Conservation (phyloP, 805 yeast genomes). For the Scheffersomyces coipomensis region DNA sequence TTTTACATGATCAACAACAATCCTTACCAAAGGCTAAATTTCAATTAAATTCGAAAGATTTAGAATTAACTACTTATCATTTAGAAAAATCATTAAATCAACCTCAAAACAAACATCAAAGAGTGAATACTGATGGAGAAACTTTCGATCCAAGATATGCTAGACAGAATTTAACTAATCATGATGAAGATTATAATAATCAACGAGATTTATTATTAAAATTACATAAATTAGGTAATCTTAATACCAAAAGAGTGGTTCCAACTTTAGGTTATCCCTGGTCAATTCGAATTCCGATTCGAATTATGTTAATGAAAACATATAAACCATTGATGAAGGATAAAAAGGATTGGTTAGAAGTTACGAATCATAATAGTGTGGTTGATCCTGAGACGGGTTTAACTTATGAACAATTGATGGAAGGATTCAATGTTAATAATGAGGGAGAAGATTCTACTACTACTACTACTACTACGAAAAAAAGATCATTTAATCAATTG, state of each 20-base stretch:
- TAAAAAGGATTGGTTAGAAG: background rate
- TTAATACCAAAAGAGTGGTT: conserved; percentile 17
- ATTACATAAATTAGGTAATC: conserved; percentile 8
- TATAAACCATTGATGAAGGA: conserved; percentile 21
- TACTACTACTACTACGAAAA: background rate
- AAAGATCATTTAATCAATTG: background rate
- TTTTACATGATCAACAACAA: conserved; percentile 10
- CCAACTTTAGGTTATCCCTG: conserved; percentile 36
- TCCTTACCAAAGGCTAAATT: background rate
- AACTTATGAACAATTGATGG: conserved; percentile 9
- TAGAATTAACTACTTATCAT: conserved; percentile 4
- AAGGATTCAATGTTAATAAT: conserved; percentile 10
- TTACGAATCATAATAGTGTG: background rate
- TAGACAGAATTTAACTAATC: background rate
- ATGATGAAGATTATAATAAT: background rate
- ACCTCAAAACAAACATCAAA: conserved; percentile 2
- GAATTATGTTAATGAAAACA: conserved; percentile 26
- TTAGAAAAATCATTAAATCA: conserved; percentile 5
- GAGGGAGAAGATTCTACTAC: background rate
- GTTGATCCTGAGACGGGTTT: conserved; percentile 15
- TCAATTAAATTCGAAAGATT: conserved; percentile 6
- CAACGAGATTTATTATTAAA: conserved; percentile 8
- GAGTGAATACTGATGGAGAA: conserved; percentile 1
- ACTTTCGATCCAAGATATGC: conserved; percentile 9
- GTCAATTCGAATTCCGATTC: conserved; percentile 22